Percentiles rank a stretch among this genome's conserved stretches.
phyloP scores from a whole-genome alignment of 768 basidiomycete species.

The Collybia sp. region DNA sequence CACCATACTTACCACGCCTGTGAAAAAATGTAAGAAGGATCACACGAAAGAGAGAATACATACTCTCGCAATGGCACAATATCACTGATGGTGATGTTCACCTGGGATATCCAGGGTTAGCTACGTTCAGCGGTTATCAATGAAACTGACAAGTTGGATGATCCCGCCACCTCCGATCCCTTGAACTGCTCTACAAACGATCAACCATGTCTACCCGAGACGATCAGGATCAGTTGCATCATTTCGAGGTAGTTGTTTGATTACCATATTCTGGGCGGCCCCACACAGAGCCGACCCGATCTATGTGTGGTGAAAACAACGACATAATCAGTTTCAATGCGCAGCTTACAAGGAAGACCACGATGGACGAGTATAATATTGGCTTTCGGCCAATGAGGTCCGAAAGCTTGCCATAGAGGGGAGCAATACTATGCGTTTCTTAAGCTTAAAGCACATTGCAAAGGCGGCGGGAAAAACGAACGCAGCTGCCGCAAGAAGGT shows the following conservation, averaged over 20 bases:
- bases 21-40: conserved; percentile 3
- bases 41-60: conserved; percentile 14
- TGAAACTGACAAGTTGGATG: conserved; percentile 50
- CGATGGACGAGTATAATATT: conserved; percentile 60
- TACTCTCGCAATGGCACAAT: conserved; percentile 79
- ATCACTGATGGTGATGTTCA: conserved; percentile 77
- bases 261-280: conserved; percentile 68
- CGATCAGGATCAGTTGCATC: not conserved
- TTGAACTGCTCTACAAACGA: conserved; percentile 73
- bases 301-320: conserved; percentile 23
- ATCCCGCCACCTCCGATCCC: conserved; percentile 84
- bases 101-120: conserved; percentile 19
- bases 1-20: conserved; percentile 77
- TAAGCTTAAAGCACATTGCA: no score
- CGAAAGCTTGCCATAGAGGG: conserved; percentile 76
- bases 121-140: not conserved
- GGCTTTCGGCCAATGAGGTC: conserved; percentile 60
- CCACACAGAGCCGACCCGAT: conserved; percentile 80
- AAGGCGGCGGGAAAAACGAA: conserved; percentile 7
- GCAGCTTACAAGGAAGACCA: conserved; percentile 57
- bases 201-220: conserved; percentile 52
- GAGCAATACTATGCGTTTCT: conserved; percentile 40
- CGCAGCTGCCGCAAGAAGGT: conserved; percentile 63
- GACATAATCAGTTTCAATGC: not conserved
- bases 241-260: not conserved